A percentile compares a stretch with the other conserved stretches of the same genome.
Evolutionary conservation across 2,329 filamentous ascomycete species (phyloP).

Genomic region (Botryosphaeria dothidea): DNA sequence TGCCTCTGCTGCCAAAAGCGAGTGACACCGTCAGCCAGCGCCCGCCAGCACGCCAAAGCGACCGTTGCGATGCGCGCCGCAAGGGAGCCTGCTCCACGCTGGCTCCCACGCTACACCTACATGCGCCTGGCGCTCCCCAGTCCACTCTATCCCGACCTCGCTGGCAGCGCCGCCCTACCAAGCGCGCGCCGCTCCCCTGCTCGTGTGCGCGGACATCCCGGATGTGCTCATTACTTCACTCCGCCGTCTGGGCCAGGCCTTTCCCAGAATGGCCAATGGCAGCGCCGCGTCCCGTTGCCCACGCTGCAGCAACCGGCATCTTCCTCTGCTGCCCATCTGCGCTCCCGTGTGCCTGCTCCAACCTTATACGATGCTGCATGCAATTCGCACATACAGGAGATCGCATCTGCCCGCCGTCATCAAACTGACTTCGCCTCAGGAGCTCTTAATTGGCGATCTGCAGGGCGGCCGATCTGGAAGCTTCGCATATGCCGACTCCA

Average conservation of each 20-base stretch:
- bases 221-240: background rate
- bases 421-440: background rate
- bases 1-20: background rate
- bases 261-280: background rate
- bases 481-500: slow-evolving; percentile 1
- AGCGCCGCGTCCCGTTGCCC: background rate
- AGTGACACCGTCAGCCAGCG: background rate
- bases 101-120: background rate
- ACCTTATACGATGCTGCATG: slow-evolving; percentile 9
- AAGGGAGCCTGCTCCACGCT: slow-evolving; percentile 10
- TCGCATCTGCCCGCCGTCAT: background rate
- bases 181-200: background rate
- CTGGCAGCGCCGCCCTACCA: background rate
- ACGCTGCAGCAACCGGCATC: slow-evolving; percentile 3
- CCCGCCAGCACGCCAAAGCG: background rate
- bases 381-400: slow-evolving; percentile 8
- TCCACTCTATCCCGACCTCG: slow-evolving; percentile 14
- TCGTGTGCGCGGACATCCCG: slow-evolving; percentile 13
- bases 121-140: background rate
- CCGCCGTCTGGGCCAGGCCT: background rate
- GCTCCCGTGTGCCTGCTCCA: background rate
- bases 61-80: background rate
- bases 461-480: slow-evolving; percentile 13
- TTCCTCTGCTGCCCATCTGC: background rate
- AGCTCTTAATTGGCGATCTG: slow-evolving; percentile 6